phyloP scores from a whole-genome alignment of 768 basidiomycete genomes.

The Lactarius evosmus region DNA sequence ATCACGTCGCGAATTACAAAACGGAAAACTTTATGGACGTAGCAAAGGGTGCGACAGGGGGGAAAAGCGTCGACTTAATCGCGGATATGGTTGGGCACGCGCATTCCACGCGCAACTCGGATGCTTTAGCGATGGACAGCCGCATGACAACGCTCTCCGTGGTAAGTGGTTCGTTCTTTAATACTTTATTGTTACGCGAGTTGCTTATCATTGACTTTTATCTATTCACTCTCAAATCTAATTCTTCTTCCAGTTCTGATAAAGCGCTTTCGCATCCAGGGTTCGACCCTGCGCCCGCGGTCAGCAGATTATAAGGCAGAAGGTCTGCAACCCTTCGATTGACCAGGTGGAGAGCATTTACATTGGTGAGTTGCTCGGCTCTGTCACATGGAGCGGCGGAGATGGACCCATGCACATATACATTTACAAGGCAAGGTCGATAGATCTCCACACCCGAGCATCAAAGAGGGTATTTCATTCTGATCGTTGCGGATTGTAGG shows the following conservation, averaged over 20 bases:
- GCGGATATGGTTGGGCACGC: slow-evolving; percentile 80
- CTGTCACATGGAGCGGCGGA: slow-evolving; percentile 57
- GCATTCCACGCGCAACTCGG: slow-evolving; percentile 73
- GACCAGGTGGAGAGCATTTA: slow-evolving; percentile 7
- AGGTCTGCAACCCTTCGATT: slow-evolving; percentile 39
- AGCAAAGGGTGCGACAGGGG: slow-evolving; percentile 62
- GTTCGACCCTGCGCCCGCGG: slow-evolving; percentile 80
- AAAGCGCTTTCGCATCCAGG: slow-evolving; percentile 86
- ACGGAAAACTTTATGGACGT: slow-evolving; percentile 75
- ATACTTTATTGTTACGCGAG: neutral
- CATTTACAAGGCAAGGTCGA: slow-evolving; percentile 64
- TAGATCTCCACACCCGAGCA: neutral
- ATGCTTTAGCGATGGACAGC: slow-evolving; percentile 66
- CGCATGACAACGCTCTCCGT: slow-evolving; percentile 66
- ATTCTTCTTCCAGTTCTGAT: slow-evolving; percentile 66
- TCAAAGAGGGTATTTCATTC: neutral
- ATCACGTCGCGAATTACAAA: slow-evolving; percentile 81
- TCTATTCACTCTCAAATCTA: slow-evolving; percentile 40
- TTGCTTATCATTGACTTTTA: slow-evolving; percentile 29
- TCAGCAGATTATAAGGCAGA: slow-evolving; percentile 68
- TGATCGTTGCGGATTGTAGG: slow-evolving; percentile 40
- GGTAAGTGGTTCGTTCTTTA: slow-evolving; percentile 53
- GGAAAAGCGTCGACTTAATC: slow-evolving; percentile 76
- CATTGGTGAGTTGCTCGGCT: slow-evolving; percentile 46
- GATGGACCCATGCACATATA: slow-evolving; percentile 64